Percentiles rank a stretch among this genome's conserved stretches.
Evolutionary conservation across 371 early-diverging fungal species (phyloP).

Genomic region (Circinella minor): DNA sequence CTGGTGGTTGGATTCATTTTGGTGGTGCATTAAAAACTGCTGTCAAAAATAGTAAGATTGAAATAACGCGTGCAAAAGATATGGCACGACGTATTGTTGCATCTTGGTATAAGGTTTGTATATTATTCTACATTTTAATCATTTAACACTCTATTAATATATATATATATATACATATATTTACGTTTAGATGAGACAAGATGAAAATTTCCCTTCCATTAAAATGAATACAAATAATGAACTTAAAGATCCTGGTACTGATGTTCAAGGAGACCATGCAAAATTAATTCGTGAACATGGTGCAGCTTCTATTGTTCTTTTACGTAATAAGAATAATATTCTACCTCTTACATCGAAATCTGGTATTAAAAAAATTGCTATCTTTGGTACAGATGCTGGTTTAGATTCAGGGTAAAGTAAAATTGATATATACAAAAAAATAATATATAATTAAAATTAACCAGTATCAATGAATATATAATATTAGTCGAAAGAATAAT

Average conservation of each 20-base stretch:
- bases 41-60: conserved; percentile 25
- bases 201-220: background rate
- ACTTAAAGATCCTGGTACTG: background rate
- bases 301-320: conserved; percentile 32
- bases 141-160: too few relatives aligned
- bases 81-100: conserved; percentile 63
- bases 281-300: conserved; percentile 34
- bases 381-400: conserved; percentile 60
- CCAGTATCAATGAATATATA: too few relatives aligned
- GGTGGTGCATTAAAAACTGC: conserved; percentile 35
- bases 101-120: conserved; percentile 49
- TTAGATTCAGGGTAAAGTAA: conserved; percentile 26
- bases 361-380: conserved; percentile 37
- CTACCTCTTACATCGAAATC: conserved; percentile 24
- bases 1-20: conserved; percentile 36
- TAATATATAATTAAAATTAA: background rate
- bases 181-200: conserved; percentile 10
- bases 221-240: background rate
- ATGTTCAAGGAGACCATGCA: conserved; percentile 9
- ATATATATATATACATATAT: too few relatives aligned
- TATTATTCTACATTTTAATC: background rate
- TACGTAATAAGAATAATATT: conserved; percentile 12
- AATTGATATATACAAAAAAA: background rate
- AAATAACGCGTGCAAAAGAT: conserved; percentile 40
- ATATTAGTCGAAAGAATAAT: background rate